Evolutionary conservation across 1,139 yeast species (phyloP), one percentile per base, ranked within the genome.

Genomic region (Ashbya aceris): DNA sequence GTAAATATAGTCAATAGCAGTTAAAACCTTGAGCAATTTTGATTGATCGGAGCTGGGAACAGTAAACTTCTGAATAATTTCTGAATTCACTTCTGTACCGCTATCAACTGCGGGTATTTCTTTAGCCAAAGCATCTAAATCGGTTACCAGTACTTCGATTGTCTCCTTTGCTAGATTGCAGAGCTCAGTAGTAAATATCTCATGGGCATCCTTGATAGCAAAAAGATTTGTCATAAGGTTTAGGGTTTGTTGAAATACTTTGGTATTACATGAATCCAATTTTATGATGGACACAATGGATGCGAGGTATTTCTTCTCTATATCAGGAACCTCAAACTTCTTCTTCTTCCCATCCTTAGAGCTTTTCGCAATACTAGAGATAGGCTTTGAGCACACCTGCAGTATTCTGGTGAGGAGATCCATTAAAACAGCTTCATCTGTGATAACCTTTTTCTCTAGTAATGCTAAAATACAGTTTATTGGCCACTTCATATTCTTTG

Each of bases 41-140:
- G 96, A 86, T 60, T 89, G 97, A 47, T 83, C 87, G 0, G 96
- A 83, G 39, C 85, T 79, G 2, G 89, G 77, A 0, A 89, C 78
- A 11, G 93, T 83, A 55, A 89, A 86, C 52, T 76, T 77, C 12
- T 76, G 67, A 49, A 87, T 69, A 1, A 73, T 62, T 40, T 74
- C 76, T 17, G 74, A 71, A 41, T 74, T 76, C 28, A 76, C 60
- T 40, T 73, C 81, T 20, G 67, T 58, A 1, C 69, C 70, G 13
- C 60, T 63, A 4, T 53, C 55, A 3, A 67, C 66, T 4, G 53
- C 50, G 27, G 62, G 51, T 30, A 84, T 67, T 32, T 75, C 78
- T 2, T 55, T 58, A 3, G 76, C 64, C 41, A 87, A 67, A 1
- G 57, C 61, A 30, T 70, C 66, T 45, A 89, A 65, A 50, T 84